Percentiles rank a stretch among this genome's conserved stretches.
Conservation (phyloP, 192 early-diverging fungal species). For the Coemansia sp. region DNA sequence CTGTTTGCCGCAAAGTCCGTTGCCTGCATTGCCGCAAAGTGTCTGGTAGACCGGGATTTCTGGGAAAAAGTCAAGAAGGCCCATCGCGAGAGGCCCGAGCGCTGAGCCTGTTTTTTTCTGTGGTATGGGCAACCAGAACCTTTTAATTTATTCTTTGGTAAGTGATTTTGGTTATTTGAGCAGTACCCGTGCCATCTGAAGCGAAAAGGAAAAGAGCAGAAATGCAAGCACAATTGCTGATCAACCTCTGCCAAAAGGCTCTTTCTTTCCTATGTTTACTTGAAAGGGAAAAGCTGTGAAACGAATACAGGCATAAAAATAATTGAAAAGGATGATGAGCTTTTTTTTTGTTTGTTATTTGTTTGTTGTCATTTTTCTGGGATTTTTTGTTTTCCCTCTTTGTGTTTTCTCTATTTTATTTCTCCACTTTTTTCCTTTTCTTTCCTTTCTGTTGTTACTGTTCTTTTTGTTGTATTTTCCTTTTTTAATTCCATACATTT, state of each 20-base stretch:
- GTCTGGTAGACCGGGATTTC: constrained; percentile 53
- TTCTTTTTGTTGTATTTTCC: not conserved
- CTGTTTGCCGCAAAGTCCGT: constrained; percentile 58
- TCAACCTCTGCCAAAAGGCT: no score
- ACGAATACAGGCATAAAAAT: no score
- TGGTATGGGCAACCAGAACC: no score
- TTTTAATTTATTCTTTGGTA: no score
- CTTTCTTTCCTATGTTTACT: no score
- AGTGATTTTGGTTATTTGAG: no score
- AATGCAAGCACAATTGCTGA: no score
- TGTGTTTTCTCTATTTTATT: not conserved
- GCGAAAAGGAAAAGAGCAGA: no score
- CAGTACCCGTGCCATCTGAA: no score
- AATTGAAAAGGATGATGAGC: not conserved
- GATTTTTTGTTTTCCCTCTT: not conserved
- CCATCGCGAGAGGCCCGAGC: not conserved
- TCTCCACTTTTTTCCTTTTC: not conserved
- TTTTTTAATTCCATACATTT: not conserved
- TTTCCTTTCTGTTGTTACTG: not conserved
- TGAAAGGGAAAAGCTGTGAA: no score
- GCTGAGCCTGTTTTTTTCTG: not conserved
- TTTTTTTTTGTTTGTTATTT: not conserved
- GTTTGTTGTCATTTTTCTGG: not conserved
- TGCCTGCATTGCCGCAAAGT: constrained; percentile 49
- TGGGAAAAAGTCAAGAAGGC: constrained; percentile 43